These are phyloP conservation scores for Groenewaldozyma salmanticensis DNA, from an alignment of 805 yeast species.

Conservation along the genomic window DNA sequence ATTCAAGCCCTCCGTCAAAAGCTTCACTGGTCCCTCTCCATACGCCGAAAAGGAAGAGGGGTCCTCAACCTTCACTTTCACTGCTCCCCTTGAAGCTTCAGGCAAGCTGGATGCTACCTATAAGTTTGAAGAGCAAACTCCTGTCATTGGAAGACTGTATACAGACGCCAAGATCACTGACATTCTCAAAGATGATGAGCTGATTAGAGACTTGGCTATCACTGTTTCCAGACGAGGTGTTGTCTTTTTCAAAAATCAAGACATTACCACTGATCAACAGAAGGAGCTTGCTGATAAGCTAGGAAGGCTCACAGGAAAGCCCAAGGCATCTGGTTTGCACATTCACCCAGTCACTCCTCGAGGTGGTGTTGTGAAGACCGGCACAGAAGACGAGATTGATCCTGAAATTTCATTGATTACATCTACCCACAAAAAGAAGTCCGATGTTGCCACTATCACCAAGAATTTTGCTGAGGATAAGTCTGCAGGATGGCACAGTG, in stretches of 20 bases:
- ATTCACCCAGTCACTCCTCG: slow-evolving; percentile 15
- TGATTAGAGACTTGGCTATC: slow-evolving; percentile 33
- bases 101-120: slow-evolving; percentile 20
- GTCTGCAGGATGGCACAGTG: slow-evolving; percentile 53
- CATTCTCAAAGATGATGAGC: slow-evolving; percentile 14
- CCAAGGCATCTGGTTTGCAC: slow-evolving; percentile 22
- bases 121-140: slow-evolving; percentile 23
- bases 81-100: slow-evolving; percentile 14
- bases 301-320: slow-evolving; percentile 22
- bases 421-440: slow-evolving; percentile 12
- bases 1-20: background rate
- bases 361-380: slow-evolving; percentile 20
- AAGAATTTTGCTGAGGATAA: slow-evolving; percentile 5
- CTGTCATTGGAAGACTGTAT: slow-evolving; percentile 24
- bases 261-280: slow-evolving; percentile 24
- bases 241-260: slow-evolving; percentile 42
- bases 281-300: slow-evolving; percentile 15
- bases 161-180: slow-evolving; percentile 19
- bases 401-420: slow-evolving; percentile 21
- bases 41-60: slow-evolving; percentile 14
- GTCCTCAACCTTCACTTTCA: slow-evolving; percentile 5
- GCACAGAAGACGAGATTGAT: slow-evolving; percentile 7
- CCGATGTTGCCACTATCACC: slow-evolving; percentile 12
- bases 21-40: slow-evolving; percentile 21
- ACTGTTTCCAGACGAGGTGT: slow-evolving; percentile 40